Base-by-base conservation (phyloP, 2,329 filamentous ascomycete genomes). In the Penicillium italicum region DNA sequence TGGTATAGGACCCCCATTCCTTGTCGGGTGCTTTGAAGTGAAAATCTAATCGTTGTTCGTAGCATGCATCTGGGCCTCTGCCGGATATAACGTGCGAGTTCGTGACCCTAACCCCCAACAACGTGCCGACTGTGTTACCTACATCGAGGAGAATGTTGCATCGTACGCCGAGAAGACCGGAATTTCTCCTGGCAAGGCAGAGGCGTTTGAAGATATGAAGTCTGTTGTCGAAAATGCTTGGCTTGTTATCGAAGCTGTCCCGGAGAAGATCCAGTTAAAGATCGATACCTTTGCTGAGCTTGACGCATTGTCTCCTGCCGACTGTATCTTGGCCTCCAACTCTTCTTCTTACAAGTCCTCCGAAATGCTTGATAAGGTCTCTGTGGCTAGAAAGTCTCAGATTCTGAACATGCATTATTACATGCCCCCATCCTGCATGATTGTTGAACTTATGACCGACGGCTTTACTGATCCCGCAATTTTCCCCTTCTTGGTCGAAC, bases 181-280 rank as follows among this genome's bases (percentile, higher is more conserved):
- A 26, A 63, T 64, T 0, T 56, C 62, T 22, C 67, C 68, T 49
- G 77, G 75, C 1, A 64, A 54, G 0, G 62, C 69, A 0, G 49
- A 64, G 11, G 70, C 69, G 2, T 70, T 74, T n/a, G 68, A 73
- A 5, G 69, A 75, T 31, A 61, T 82, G 1, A 55, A 69, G 10
- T 50, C 61, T 0, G 76, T 79, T 0, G 75, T 83, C 5, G 49
- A 65, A 1, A 67, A 77, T 33, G 76, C 80, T 4, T 84, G 78
- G 81, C 70, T 82, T 6, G 77, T 82, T n/a, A 75, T 82, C 55
- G 81, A 82, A 65, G 79, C 76, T 14, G 75, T 83, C 0, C 81
- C 80, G 0, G 82, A 82, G 62, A 31, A 31, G 30, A 31, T 31
- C 30, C 30, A 31, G 30, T 31, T 31, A 5, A 31, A 31, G 30